phyloP scores from a whole-genome alignment of 306 rosid genomes.

The barrel medic (Medicago truncatula) region MtrunA17r5.0-ANR NC_053042.1:8640001-8640500 shows the following conservation, averaged over 20 bases:
- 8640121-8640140: not conserved
- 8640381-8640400: conserved; percentile 13
- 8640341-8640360: conserved; percentile 4
- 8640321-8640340: not conserved
- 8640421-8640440: not conserved
- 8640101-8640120: conserved; percentile 9
- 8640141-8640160: not conserved
- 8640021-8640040: not conserved
- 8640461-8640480: not conserved
- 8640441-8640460: not conserved
- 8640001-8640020: not conserved
- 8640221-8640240: not conserved
- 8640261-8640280: not conserved
- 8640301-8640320: not conserved
- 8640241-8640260: conserved; percentile 3
- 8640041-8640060: conserved; percentile 17
- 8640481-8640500: conserved; percentile 5
- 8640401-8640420: conserved; percentile 13
- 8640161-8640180: not conserved
- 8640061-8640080: conserved; percentile 4
- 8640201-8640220: conserved; percentile 1
- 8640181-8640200: conserved; percentile 12
- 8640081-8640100: conserved; percentile 12
- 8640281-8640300: not conserved
- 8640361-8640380: not conserved